These are phyloP conservation scores for Cladophialophora chaetospira DNA, from an alignment of 2,329 filamentous ascomycete genomes.

Conservation along the genomic window DNA sequence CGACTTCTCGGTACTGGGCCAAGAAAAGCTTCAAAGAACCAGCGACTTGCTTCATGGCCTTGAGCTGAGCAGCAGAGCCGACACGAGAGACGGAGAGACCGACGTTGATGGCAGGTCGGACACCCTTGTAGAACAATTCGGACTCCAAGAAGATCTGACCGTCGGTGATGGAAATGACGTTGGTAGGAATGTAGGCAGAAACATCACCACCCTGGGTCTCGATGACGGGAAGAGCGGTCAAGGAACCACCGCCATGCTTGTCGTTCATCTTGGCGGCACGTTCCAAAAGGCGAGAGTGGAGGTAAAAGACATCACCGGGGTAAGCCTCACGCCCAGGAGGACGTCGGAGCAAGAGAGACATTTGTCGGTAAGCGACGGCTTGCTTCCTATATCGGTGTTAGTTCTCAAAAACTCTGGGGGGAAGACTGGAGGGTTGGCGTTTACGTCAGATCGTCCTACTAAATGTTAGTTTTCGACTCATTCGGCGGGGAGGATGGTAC, in stretches of 20 bases:
- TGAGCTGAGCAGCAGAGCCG: constrained; percentile 98
- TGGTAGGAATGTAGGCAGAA: constrained; percentile 99
- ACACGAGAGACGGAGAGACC: constrained; percentile 99
- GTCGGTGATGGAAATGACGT: constrained; percentile 99
- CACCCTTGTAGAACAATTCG: constrained; percentile 99
- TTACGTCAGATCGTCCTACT: constrained; percentile 81
- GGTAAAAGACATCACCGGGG: constrained; percentile 98
- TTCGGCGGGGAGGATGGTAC: too few species aligned
- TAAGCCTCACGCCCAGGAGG: constrained; percentile 99
- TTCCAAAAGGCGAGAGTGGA: constrained; percentile 98
- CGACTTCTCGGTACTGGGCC: constrained; percentile 99
- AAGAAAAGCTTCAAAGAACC: constrained; percentile 99
- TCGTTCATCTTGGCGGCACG: constrained; percentile 99
- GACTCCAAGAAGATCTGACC: constrained; percentile 99
- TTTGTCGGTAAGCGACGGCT: constrained; percentile 96
- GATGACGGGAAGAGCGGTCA: constrained; percentile 96
- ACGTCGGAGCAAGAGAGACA: constrained; percentile 96
- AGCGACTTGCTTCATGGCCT: constrained; percentile 99
- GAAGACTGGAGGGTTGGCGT: too few species aligned
- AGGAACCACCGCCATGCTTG: constrained; percentile 90
- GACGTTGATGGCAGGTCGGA: constrained; percentile 99
- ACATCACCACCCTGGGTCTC: constrained; percentile 99
- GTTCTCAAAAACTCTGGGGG: too few species aligned
- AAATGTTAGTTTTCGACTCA: too few species aligned
- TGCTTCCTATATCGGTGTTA: too few species aligned